These are phyloP conservation scores for Aquanectria penicillioides DNA, from an alignment of 2,329 filamentous ascomycete species.

Conservation along the genomic window DNA sequence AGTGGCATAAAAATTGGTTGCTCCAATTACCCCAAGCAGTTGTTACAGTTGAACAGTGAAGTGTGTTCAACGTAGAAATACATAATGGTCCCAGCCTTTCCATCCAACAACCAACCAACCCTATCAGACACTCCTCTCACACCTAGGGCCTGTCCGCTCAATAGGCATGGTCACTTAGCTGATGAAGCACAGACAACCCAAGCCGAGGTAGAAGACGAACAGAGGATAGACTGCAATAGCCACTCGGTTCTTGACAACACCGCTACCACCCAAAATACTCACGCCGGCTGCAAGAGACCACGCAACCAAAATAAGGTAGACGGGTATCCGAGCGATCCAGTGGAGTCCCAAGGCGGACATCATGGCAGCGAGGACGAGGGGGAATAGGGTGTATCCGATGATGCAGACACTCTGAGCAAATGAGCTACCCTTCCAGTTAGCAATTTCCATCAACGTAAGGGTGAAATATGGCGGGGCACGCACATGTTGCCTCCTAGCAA, in stretches of 20 bases:
- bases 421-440: slow-evolving; percentile 68
- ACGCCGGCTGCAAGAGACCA: slow-evolving; percentile 97
- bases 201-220: slow-evolving; percentile 91
- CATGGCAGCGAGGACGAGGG: slow-evolving; percentile 90
- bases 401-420: slow-evolving; percentile 98
- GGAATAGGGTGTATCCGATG: slow-evolving; percentile 98
- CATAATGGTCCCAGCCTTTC: slow-evolving; percentile 1
- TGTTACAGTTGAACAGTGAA: slow-evolving; percentile 1
- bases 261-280: slow-evolving; percentile 94
- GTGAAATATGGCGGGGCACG: slow-evolving; percentile 50
- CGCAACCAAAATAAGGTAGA: slow-evolving; percentile 86
- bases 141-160: too few relatives aligned
- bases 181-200: slow-evolving; percentile 97
- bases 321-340: slow-evolving; percentile 84
- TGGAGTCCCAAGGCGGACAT: slow-evolving; percentile 85
- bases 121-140: not conserved
- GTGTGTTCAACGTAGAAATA: slow-evolving; percentile 14
- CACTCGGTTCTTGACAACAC: slow-evolving; percentile 94
- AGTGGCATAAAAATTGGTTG: too few relatives aligned
- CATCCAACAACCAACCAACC: not conserved
- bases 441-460: not conserved
- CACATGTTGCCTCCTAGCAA: slow-evolving; percentile 96
- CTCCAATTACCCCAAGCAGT: not conserved
- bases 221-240: slow-evolving; percentile 94
- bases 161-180: slow-evolving; percentile 66